Percentiles rank a stretch among this genome's conserved stretches.
Conservation (phyloP, 2,329 filamentous ascomycete genomes). For the Fusarium haematococcum region DNA sequence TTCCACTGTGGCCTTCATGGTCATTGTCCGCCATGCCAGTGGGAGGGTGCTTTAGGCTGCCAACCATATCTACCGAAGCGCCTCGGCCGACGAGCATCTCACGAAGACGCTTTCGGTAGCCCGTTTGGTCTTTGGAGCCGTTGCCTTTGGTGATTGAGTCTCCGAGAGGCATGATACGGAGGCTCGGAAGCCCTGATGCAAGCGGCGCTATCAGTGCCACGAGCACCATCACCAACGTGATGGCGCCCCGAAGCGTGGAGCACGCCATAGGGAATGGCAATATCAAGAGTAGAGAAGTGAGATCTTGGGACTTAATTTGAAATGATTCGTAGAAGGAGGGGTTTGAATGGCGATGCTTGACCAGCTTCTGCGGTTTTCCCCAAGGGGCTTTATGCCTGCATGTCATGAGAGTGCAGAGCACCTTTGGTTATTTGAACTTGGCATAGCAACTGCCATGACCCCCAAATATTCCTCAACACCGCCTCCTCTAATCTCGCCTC, state of each 20-base stretch:
- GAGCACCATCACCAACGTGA: not conserved
- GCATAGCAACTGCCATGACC: not conserved
- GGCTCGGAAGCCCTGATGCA: conserved; percentile 12
- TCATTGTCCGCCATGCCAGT: conserved; percentile 28
- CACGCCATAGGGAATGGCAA: conserved; percentile 6
- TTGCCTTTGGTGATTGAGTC: conserved; percentile 36
- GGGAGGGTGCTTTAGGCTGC: conserved; percentile 4
- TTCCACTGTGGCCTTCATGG: conserved; percentile 30
- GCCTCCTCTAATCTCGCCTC: not conserved
- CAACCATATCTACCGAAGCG: conserved; percentile 26
- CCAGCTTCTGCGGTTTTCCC: not conserved
- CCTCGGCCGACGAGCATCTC: conserved; percentile 15
- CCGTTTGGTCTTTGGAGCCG: conserved; percentile 16
- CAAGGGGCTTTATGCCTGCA: not conserved
- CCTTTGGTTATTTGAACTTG: not conserved
- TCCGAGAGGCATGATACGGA: conserved; percentile 23
- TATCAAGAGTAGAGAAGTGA: not conserved
- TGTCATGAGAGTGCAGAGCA: not conserved
- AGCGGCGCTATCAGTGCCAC: not conserved
- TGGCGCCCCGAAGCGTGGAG: not conserved
- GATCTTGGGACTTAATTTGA: not conserved
- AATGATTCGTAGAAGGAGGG: not conserved
- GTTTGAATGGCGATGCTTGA: not conserved
- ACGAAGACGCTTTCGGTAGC: conserved; percentile 19
- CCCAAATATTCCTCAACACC: not conserved